Evolutionary conservation across 176 grass and related monocot species (phyloP).

Genomic region (Pontederia crassipes): DNA sequence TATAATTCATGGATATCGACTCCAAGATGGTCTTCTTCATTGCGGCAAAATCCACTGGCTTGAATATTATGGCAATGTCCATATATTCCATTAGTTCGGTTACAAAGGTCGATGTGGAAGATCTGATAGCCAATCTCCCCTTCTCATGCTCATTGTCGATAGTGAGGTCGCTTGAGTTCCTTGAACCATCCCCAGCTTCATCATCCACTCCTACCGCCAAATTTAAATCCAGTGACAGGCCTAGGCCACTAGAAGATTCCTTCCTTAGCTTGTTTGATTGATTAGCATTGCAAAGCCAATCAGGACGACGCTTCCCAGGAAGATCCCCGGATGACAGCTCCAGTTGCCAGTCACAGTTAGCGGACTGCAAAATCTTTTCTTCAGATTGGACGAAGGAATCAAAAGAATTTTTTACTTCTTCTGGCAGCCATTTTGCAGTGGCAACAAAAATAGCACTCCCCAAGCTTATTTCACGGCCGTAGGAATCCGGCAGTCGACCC

Average conservation of each 20-base stretch:
- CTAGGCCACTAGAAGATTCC: neutral
- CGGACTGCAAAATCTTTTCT: slow-evolving; percentile 5
- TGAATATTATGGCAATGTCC: slow-evolving; percentile 46
- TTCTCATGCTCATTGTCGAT: slow-evolving; percentile 50
- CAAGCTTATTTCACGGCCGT: slow-evolving; percentile 46
- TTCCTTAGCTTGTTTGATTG: slow-evolving; percentile 25
- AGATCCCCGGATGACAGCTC: slow-evolving; percentile 24
- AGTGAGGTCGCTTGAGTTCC: slow-evolving; percentile 70
- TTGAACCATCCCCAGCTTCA: slow-evolving; percentile 38
- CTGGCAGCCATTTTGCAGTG: slow-evolving; percentile 23
- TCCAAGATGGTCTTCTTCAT: slow-evolving; percentile 42
- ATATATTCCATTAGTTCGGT: slow-evolving; percentile 31
- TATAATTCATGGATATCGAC: slow-evolving; percentile 28
- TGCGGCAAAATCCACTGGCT: slow-evolving; percentile 30
- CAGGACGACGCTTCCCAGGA: slow-evolving; percentile 25
- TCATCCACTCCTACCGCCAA: slow-evolving; percentile 34
- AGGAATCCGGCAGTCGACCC: slow-evolving; percentile 48
- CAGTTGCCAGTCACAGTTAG: slow-evolving; percentile 28
- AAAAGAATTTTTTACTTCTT: slow-evolving; percentile 9
- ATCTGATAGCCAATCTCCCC: slow-evolving; percentile 1
- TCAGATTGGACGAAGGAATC: neutral
- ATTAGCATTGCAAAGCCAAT: slow-evolving; percentile 15
- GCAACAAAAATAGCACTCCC: slow-evolving; percentile 50
- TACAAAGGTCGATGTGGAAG: slow-evolving; percentile 6
- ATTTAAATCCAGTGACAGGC: slow-evolving; percentile 64